phyloP scores from a whole-genome alignment of 495 filamentous ascomycete genomes.

The Jackrogersella multiformis region DNA sequence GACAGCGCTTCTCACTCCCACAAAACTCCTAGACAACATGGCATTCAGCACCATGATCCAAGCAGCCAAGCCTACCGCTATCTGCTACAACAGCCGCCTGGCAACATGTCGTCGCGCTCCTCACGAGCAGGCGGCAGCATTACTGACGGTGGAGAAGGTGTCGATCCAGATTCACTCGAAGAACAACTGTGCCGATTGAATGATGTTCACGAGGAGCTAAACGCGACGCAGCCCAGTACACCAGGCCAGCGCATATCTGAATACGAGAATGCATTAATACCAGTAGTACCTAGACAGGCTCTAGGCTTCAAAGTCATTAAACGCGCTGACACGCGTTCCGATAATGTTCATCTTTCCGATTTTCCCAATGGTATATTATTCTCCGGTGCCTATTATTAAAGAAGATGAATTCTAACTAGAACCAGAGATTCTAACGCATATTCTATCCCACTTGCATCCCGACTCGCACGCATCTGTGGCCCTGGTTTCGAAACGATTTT shows the following conservation, averaged over 20 bases:
- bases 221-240: constrained; percentile 31
- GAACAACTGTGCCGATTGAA: constrained; percentile 55
- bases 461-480: constrained; percentile 78
- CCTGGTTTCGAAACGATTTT: constrained; percentile 85
- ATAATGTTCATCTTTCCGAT: constrained; percentile 64
- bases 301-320: constrained; percentile 71
- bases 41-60: constrained; percentile 65
- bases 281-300: constrained; percentile 55
- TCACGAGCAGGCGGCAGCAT: constrained; percentile 24
- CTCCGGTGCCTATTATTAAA: neutral
- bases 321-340: constrained; percentile 51
- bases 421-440: constrained; percentile 88
- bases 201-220: constrained; percentile 39
- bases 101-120: constrained; percentile 45
- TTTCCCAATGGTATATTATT: constrained; percentile 81
- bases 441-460: constrained; percentile 87
- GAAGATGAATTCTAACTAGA: constrained; percentile 30
- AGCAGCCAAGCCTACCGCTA: constrained; percentile 44
- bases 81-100: constrained; percentile 43
- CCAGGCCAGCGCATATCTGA: constrained; percentile 72
- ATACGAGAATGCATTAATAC: constrained; percentile 72
- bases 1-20: constrained; percentile 54
- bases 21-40: constrained; percentile 75
- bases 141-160: constrained; percentile 31
- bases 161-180: constrained; percentile 50